Evolutionary conservation across 2,329 filamentous ascomycete genomes (phyloP).

Genomic region (Neopestalotiopsis sp.): DNA sequence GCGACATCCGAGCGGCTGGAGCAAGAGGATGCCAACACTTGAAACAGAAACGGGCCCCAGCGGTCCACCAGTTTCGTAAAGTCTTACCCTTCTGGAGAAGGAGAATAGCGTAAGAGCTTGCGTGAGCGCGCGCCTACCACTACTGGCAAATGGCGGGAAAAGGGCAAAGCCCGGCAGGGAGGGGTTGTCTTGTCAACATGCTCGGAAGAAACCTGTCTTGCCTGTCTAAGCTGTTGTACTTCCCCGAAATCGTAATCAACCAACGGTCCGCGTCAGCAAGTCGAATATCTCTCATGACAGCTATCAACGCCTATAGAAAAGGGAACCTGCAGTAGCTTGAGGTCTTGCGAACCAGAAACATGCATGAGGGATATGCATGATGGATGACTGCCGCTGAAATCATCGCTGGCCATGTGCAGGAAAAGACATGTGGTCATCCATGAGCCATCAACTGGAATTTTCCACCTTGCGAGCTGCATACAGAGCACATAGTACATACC

Average conservation of each 20-base stretch:
- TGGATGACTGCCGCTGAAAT: background rate
- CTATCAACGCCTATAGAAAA: background rate
- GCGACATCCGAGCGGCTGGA: background rate
- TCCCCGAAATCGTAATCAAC: constrained; percentile 1
- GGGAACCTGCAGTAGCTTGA: constrained; percentile 3
- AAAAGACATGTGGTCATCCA: background rate
- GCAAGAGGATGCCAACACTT: background rate
- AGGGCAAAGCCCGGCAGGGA: background rate
- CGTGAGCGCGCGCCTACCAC: background rate
- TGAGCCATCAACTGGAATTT: background rate
- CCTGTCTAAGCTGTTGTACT: background rate
- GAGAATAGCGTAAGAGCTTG: background rate
- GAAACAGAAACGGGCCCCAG: background rate
- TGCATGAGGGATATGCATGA: background rate
- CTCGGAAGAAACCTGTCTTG: background rate
- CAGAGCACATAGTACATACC: background rate
- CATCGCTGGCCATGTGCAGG: background rate
- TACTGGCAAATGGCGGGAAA: background rate
- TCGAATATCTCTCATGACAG: background rate
- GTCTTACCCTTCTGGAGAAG: background rate
- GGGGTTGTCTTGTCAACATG: background rate
- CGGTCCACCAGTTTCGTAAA: background rate
- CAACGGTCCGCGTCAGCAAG: background rate
- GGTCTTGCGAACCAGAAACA: background rate
- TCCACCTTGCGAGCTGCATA: background rate